A percentile compares a stretch with the other conserved stretches of the same genome.
phyloP scores from a whole-genome alignment of 306 rosid species.

The Prunus mongolica region DNA sequence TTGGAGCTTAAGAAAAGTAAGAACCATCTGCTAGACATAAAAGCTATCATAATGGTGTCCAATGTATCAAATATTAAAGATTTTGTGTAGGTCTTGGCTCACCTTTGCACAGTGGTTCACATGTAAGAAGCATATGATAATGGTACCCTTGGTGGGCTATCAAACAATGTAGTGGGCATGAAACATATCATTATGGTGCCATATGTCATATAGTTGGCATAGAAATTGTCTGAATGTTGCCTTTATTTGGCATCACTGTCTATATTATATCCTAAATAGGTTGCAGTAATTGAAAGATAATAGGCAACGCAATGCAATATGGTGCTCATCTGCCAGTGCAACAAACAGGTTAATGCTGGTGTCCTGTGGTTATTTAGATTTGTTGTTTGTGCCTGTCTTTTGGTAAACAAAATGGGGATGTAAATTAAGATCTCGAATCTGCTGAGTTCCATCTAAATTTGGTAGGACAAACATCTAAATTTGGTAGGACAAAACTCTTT shows the following conservation, averaged over 20 bases:
- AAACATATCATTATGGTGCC: neutral
- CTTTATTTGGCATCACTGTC: neutral
- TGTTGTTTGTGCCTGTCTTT: neutral
- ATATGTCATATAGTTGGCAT: neutral
- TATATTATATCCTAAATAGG: neutral
- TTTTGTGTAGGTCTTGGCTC: neutral
- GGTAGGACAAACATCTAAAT: neutral
- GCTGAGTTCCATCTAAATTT: neutral
- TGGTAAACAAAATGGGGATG: neutral
- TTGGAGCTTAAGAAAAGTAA: neutral
- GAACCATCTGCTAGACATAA: neutral
- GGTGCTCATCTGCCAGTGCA: neutral
- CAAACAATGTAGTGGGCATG: neutral
- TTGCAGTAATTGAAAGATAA: neutral
- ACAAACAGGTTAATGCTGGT: neutral
- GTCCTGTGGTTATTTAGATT: neutral
- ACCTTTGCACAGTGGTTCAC: neutral
- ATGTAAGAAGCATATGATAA: neutral
- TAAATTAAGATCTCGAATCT: neutral
- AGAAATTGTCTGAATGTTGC: neutral
- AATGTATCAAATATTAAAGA: neutral
- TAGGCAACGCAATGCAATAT: neutral
- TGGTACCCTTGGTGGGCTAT: neutral
- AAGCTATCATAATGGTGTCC: neutral
- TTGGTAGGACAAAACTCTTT: neutral